Percentiles rank a stretch among this genome's conserved stretches.
Conservation (phyloP, 805 yeast genomes). For the Cyberlindnera nakhonratchasimensis region DNA sequence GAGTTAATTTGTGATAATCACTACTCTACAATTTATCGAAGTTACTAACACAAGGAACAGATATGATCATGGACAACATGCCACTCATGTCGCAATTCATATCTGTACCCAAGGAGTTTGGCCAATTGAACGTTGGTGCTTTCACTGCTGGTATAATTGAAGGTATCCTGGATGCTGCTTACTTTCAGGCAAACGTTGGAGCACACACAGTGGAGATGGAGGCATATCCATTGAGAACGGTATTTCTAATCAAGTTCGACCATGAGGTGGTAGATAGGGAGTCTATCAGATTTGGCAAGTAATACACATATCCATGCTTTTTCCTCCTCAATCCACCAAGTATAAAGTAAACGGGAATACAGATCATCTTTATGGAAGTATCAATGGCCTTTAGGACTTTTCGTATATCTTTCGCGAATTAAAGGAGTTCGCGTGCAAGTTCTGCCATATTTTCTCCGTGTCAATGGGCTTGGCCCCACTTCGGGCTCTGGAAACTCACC, state of each 20-base stretch:
- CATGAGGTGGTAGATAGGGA: conserved; percentile 54
- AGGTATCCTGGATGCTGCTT: conserved; percentile 71
- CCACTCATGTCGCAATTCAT: conserved; percentile 73
- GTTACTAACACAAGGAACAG: conserved; percentile 7
- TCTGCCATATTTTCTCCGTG: not conserved
- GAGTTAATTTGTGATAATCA: conserved; percentile 16
- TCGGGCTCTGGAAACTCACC: too few relatives aligned
- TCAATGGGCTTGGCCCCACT: too few relatives aligned
- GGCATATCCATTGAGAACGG: conserved; percentile 61
- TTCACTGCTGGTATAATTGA: conserved; percentile 83
- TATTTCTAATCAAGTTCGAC: conserved; percentile 71
- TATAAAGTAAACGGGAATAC: too few relatives aligned
- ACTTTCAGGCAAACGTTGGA: conserved; percentile 72
- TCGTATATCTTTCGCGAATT: too few relatives aligned
- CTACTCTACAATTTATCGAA: too few relatives aligned
- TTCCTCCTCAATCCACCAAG: too few relatives aligned
- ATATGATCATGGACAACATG: conserved; percentile 58
- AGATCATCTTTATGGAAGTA: not conserved
- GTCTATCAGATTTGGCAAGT: conserved; percentile 36
- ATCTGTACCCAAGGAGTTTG: conserved; percentile 75
- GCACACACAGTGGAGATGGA: conserved; percentile 74
- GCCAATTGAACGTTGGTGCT: conserved; percentile 75
- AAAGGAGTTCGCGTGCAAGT: too few relatives aligned
- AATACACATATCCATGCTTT: not conserved
- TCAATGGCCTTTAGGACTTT: too few relatives aligned